Conservation (phyloP, 345 rosid species). For the Ailanthus altissimus region DNA sequence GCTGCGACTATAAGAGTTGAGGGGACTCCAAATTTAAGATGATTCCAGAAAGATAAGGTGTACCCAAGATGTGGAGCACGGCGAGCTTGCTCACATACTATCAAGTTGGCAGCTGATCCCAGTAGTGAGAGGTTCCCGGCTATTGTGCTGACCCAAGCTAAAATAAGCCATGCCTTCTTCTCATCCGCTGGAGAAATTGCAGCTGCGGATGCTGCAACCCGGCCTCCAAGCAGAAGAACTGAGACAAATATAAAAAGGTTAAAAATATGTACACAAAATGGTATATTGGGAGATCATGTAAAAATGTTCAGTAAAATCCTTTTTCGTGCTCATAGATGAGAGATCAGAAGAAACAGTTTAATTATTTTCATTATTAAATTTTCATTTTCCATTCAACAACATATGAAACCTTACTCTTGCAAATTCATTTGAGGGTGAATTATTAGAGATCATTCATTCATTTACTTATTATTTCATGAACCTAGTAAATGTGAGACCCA, state of each 20-base stretch:
- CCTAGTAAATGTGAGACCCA: background rate
- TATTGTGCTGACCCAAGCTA: conserved; percentile 88
- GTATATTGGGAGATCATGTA: background rate
- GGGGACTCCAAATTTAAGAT: conserved; percentile 75
- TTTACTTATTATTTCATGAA: background rate
- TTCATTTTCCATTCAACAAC: background rate
- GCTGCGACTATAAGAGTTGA: conserved; percentile 71
- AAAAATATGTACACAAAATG: background rate
- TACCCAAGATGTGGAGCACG: conserved; percentile 50
- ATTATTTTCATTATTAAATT: background rate
- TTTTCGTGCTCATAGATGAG: background rate
- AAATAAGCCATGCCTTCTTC: conserved; percentile 83
- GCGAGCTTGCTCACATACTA: conserved; percentile 84
- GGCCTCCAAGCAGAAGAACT: conserved; percentile 78
- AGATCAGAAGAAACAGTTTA: background rate
- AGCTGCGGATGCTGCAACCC: conserved; percentile 76
- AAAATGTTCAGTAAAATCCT: background rate
- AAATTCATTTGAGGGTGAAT: background rate
- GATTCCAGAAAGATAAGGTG: conserved; percentile 69
- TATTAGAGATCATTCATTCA: background rate
- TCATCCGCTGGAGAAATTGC: conserved; percentile 46
- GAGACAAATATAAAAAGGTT: background rate
- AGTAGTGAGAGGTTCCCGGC: conserved; percentile 81
- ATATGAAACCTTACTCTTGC: background rate
- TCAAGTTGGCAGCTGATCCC: conserved; percentile 90